phyloP scores from a whole-genome alignment of 306 rosid genomes.

The Cucumis melo region DNA sequence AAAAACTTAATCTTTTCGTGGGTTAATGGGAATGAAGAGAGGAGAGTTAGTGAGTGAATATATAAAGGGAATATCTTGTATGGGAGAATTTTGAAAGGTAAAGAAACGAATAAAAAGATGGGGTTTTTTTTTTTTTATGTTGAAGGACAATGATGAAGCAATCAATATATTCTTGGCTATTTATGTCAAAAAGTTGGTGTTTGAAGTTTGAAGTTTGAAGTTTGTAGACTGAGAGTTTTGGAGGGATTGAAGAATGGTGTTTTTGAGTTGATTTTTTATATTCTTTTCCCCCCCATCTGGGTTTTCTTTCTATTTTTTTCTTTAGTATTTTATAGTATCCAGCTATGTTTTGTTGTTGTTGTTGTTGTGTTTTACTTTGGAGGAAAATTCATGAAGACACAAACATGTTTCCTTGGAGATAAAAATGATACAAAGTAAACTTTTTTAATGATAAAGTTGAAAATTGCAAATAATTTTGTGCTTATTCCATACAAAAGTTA shows the following conservation, averaged over 20 bases:
- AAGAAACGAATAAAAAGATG: conserved; percentile 46
- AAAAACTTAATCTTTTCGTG: neutral
- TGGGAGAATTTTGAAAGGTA: conserved; percentile 26
- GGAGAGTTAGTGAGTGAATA: neutral
- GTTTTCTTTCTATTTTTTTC: too few species aligned
- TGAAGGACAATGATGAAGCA: neutral
- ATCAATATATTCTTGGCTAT: neutral
- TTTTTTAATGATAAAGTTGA: neutral
- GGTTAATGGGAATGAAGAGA: neutral
- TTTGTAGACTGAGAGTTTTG: neutral
- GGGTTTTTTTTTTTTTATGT: neutral
- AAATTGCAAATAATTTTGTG: neutral
- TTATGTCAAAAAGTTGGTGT: neutral
- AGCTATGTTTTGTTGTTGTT: too few species aligned
- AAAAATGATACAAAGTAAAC: neutral
- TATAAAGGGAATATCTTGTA: conserved; percentile 20
- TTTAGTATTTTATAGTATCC: too few species aligned
- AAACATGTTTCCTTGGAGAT: neutral
- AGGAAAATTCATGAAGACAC: too few species aligned
- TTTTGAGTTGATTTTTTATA: neutral
- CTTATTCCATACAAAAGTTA: too few species aligned
- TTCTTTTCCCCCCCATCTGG: neutral
- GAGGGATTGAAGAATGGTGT: neutral
- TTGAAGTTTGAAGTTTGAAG: neutral
- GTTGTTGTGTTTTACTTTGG: neutral